These are phyloP conservation scores for Volutella citrinella DNA, from an alignment of 2,329 filamentous ascomycete species.

Conservation along the genomic window DNA sequence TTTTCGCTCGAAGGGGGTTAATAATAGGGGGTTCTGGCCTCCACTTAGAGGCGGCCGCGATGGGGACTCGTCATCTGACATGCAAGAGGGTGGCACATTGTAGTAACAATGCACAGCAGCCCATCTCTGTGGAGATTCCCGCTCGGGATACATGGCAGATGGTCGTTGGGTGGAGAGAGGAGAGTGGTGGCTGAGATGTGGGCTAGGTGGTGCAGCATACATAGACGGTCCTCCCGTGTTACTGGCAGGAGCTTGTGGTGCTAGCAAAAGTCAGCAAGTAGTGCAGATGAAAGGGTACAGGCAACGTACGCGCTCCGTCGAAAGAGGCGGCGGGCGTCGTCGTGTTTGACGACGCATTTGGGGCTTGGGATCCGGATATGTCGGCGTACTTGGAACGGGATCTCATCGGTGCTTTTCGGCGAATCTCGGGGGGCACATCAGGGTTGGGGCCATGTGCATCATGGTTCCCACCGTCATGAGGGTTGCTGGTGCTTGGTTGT, in stretches of 20 bases:
- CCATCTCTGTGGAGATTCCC: constrained; percentile 2
- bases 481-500: constrained; percentile 31
- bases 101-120: constrained; percentile 7
- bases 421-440: too few relatives aligned
- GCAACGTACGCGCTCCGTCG: too few relatives aligned
- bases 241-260: constrained; percentile 12
- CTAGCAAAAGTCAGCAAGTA: constrained; percentile 11
- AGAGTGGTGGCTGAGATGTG: constrained; percentile 13
- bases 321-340: too few relatives aligned
- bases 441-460: too few relatives aligned
- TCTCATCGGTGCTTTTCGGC: too few relatives aligned
- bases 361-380: too few relatives aligned
- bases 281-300: too few relatives aligned
- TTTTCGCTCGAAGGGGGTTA: constrained; percentile 38
- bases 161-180: constrained; percentile 12
- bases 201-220: constrained; percentile 38
- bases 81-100: constrained; percentile 11
- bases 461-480: constrained; percentile 23
- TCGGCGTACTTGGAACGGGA: too few relatives aligned
- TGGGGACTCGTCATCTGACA: constrained; percentile 5
- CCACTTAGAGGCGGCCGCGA: constrained; percentile 30
- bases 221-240: constrained; percentile 38
- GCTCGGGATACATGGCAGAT: constrained; percentile 6
- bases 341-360: too few relatives aligned
- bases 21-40: constrained; percentile 19